A percentile compares a stretch with the other conserved stretches of the same genome.
phyloP scores from a whole-genome alignment of 805 yeast species.

The Kodamaea kaohsiungensis region DNA sequence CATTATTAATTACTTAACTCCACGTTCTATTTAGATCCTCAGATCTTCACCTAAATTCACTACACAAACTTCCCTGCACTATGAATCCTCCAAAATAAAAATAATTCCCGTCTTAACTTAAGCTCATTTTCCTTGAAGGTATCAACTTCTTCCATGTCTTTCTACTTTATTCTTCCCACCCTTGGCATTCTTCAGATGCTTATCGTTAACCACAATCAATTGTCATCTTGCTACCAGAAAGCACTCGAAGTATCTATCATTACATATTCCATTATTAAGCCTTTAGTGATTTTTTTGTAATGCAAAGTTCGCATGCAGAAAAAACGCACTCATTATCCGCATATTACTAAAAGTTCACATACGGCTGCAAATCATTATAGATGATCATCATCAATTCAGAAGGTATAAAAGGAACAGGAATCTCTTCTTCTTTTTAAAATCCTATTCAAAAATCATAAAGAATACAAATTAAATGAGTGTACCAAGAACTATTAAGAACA shows the following conservation, averaged over 20 bases:
- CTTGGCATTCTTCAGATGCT: too few relatives aligned
- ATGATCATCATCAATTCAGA: neutral
- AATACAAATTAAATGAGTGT: neutral
- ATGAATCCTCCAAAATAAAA: too few relatives aligned
- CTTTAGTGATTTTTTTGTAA: neutral
- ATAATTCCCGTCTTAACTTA: too few relatives aligned
- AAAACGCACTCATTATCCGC: too few relatives aligned
- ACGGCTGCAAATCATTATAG: neutral
- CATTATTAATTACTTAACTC: too few relatives aligned
- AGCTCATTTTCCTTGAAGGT: too few relatives aligned
- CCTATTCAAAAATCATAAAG: neutral
- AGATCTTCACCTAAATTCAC: too few relatives aligned
- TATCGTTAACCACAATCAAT: too few relatives aligned
- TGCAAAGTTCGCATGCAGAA: neutral
- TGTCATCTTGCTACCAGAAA: neutral
- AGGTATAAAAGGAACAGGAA: neutral
- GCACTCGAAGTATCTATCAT: neutral
- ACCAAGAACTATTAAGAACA: constrained; percentile 31
- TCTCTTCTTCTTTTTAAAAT: neutral
- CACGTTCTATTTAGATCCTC: too few relatives aligned
- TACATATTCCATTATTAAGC: neutral
- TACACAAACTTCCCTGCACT: too few relatives aligned
- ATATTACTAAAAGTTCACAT: neutral
- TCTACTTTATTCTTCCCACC: too few relatives aligned
- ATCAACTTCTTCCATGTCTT: too few relatives aligned